A percentile compares a stretch with the other conserved stretches of the same genome.
Conservation (phyloP, 225 moss, liverwort and hornwort genomes). For the Marchantia paleacea region DNA sequence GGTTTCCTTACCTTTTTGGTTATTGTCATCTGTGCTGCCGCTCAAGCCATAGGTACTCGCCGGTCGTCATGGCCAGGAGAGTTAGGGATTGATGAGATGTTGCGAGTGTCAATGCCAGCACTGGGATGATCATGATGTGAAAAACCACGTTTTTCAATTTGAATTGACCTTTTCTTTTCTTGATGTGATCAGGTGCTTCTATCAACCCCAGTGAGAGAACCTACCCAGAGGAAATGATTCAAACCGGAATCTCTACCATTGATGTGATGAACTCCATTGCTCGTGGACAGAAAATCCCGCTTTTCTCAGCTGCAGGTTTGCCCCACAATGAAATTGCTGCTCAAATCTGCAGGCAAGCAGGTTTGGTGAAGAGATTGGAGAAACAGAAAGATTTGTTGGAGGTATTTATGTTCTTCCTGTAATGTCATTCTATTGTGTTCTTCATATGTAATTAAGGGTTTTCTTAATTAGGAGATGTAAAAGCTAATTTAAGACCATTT, state of each 20-base stretch:
- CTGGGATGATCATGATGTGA: background rate
- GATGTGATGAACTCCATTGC: conserved; percentile 99
- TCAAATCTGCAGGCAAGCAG: conserved; percentile 95
- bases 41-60: background rate
- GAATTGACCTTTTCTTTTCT: background rate
- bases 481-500: background rate
- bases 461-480: background rate
- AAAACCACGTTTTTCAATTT: background rate
- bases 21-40: background rate
- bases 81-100: background rate
- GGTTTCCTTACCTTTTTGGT: background rate
- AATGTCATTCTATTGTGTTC: background rate
- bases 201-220: conserved; percentile 97
- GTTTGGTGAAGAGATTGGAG: conserved; percentile 81
- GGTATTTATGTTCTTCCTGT: conserved; percentile 11
- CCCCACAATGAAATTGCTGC: conserved; percentile 98
- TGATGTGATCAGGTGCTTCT: conserved; percentile 58
- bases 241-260: conserved; percentile 95
- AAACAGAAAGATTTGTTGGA: conserved; percentile 45
- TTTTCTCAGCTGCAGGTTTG: conserved; percentile 88
- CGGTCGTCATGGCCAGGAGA: background rate
- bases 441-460: background rate
- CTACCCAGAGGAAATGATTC: conserved; percentile 98
- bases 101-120: background rate
- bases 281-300: conserved; percentile 93